These are phyloP conservation scores for Monosporascus sp. DNA, from an alignment of 2,329 filamentous ascomycete genomes.

Conservation along the genomic window DNA sequence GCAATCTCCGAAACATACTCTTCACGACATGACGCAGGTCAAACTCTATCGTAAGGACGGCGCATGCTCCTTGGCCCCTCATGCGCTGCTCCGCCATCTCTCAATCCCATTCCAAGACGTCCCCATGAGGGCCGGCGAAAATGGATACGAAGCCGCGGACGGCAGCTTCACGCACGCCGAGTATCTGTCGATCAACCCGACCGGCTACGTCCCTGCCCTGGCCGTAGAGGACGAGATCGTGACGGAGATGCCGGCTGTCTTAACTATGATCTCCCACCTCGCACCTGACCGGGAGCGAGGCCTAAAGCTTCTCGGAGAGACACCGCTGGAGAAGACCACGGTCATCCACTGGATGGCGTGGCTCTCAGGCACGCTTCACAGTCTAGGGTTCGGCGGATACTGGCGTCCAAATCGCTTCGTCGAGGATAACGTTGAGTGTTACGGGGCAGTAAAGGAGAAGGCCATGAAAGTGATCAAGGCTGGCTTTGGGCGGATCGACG, in stretches of 20 bases:
- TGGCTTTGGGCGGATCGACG: conserved; percentile 13
- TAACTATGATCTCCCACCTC: conserved; percentile 26
- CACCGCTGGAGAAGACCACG: conserved; percentile 15
- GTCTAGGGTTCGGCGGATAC: conserved; percentile 19
- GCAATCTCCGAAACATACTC: background rate
- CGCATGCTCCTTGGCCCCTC: conserved; percentile 24
- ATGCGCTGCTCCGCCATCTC: conserved; percentile 25
- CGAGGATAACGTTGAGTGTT: conserved; percentile 8
- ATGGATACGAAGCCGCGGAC: conserved; percentile 21
- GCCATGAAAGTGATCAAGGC: conserved; percentile 8
- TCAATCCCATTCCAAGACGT: conserved; percentile 19
- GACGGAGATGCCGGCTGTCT: conserved; percentile 28
- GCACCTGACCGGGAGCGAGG: conserved; percentile 4
- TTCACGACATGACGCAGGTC: conserved; percentile 11
- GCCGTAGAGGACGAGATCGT: conserved; percentile 21
- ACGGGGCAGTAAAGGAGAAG: conserved; percentile 8
- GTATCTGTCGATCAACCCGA: conserved; percentile 25
- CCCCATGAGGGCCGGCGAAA: conserved; percentile 10
- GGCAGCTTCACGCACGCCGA: conserved; percentile 24
- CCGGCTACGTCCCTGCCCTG: conserved; percentile 27
- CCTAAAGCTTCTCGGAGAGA: conserved; percentile 17
- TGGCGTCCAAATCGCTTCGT: conserved; percentile 22
- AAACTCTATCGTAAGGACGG: conserved; percentile 26
- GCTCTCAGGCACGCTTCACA: conserved; percentile 27
- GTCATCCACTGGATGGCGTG: conserved; percentile 28